Conservation (phyloP, 192 early-diverging fungal species). For the Pilobolus umbonatus region DNA sequence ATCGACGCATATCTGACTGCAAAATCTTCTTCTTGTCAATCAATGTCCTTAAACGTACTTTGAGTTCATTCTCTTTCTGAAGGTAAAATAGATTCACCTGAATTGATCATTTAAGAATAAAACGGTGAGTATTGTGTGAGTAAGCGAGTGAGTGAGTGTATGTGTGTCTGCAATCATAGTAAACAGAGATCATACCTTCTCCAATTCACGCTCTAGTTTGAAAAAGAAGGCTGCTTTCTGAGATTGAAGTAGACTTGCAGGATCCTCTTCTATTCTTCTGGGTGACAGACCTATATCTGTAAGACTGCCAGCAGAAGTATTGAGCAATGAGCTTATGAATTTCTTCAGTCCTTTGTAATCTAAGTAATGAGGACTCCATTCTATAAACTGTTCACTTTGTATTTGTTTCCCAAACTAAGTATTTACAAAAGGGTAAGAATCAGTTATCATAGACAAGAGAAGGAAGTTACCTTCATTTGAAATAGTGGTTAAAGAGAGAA, state of each 20-base stretch:
- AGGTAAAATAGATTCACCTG: slow-evolving; percentile 96
- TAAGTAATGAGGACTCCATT: slow-evolving; percentile 93
- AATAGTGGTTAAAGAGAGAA: no score
- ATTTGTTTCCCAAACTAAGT: slow-evolving; percentile 97
- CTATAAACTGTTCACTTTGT: slow-evolving; percentile 82
- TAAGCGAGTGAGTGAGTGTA: background rate
- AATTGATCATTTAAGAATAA: background rate
- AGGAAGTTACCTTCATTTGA: no score
- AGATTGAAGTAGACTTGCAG: slow-evolving; percentile 59
- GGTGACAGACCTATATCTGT: slow-evolving; percentile 33
- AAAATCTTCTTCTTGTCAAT: slow-evolving; percentile 73
- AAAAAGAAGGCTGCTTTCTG: slow-evolving; percentile 97
- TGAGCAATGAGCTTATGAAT: slow-evolving; percentile 76
- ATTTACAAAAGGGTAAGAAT: background rate
- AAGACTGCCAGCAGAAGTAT: slow-evolving; percentile 26
- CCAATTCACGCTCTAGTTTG: slow-evolving; percentile 95
- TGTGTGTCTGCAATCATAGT: slow-evolving; percentile 10
- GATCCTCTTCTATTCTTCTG: slow-evolving; percentile 44
- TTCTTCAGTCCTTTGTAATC: slow-evolving; percentile 99
- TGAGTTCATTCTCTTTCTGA: slow-evolving; percentile 93
- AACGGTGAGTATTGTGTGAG: background rate
- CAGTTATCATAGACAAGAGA: no score
- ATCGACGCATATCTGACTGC: slow-evolving; percentile 40
- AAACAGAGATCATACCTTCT: slow-evolving; percentile 63
- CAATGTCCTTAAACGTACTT: slow-evolving; percentile 80